These are phyloP conservation scores for Nakaseomyces delphensis DNA, from an alignment of 1,139 yeast genomes.

Conservation along the genomic window DNA sequence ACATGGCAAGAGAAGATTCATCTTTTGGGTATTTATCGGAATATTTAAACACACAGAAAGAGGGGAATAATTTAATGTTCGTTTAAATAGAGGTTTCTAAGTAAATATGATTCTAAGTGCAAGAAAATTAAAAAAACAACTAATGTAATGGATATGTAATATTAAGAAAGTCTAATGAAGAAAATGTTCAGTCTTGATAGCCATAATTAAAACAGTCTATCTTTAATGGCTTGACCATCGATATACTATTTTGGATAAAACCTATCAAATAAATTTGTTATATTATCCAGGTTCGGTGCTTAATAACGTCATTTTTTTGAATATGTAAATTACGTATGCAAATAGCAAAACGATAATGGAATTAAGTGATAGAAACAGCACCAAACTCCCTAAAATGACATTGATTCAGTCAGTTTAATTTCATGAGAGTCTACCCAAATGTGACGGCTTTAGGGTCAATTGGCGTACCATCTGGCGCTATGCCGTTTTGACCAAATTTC, in stretches of 20 bases:
- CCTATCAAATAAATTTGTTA: too few species aligned
- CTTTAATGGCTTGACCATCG: too few species aligned
- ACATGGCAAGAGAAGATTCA: constrained; percentile 8
- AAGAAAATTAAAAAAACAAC: not conserved
- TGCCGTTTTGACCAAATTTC: constrained; percentile 43
- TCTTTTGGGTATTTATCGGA: constrained; percentile 27
- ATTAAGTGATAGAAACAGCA: too few species aligned
- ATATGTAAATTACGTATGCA: too few species aligned
- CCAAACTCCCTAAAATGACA: too few species aligned
- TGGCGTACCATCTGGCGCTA: constrained; percentile 46
- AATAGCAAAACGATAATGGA: too few species aligned
- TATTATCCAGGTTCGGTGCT: too few species aligned
- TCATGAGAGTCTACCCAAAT: constrained; percentile 8
- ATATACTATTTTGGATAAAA: too few species aligned
- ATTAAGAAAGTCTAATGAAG: not conserved
- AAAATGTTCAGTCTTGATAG: too few species aligned
- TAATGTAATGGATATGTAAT: too few species aligned
- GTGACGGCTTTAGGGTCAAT: constrained; percentile 44
- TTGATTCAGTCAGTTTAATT: not conserved
- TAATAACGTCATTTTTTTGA: too few species aligned
- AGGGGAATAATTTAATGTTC: constrained; percentile 1
- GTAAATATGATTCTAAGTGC: not conserved
- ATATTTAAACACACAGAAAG: constrained; percentile 11
- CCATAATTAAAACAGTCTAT: too few species aligned
- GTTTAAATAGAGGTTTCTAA: not conserved